Evolutionary conservation across 1,284 basidiomycete genomes (phyloP).

Genomic region (Pisolithus thermaeus): DNA sequence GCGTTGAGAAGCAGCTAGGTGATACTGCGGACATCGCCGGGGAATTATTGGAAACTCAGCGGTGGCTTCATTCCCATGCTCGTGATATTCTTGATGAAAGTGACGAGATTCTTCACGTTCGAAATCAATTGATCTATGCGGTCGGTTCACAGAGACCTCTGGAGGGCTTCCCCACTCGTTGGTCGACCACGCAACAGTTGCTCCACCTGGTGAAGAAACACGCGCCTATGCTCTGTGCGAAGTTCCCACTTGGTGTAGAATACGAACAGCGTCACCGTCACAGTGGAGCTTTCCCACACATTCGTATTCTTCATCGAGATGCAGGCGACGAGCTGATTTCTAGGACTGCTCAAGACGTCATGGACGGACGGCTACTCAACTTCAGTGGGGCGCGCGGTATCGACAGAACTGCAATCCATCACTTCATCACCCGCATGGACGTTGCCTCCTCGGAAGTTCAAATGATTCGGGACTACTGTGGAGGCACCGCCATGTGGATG

Average conservation of each 20-base stretch:
- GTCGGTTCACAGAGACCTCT: slow-evolving; percentile 25
- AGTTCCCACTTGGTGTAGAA: slow-evolving; percentile 16
- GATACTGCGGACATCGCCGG: not conserved
- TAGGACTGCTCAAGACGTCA: slow-evolving; percentile 17
- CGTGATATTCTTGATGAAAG: slow-evolving; percentile 41
- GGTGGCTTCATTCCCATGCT: slow-evolving; percentile 22
- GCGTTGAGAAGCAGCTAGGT: slow-evolving; percentile 9
- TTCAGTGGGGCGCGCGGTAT: slow-evolving; percentile 14
- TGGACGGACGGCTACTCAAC: slow-evolving; percentile 17
- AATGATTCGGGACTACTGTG: slow-evolving; percentile 12
- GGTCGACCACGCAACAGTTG: slow-evolving; percentile 37
- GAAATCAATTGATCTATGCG: slow-evolving; percentile 37
- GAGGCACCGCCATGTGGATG: slow-evolving; percentile 22
- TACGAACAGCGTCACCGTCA: not conserved
- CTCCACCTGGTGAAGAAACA: slow-evolving; percentile 20
- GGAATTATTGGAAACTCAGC: slow-evolving; percentile 14
- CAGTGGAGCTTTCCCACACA: slow-evolving; percentile 19
- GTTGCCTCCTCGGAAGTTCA: slow-evolving; percentile 1
- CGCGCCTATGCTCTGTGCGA: slow-evolving; percentile 1
- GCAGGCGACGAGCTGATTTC: slow-evolving; percentile 17
- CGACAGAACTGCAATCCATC: slow-evolving; percentile 13
- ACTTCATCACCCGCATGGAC: slow-evolving; percentile 13
- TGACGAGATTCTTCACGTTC: slow-evolving; percentile 35
- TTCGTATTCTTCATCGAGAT: slow-evolving; percentile 25
- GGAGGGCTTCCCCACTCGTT: slow-evolving; percentile 40